Evolutionary conservation across 2,329 filamentous ascomycete species (phyloP), one percentile per base, ranked within the genome.

Genomic region (Ceratocystis albifundus): DNA sequence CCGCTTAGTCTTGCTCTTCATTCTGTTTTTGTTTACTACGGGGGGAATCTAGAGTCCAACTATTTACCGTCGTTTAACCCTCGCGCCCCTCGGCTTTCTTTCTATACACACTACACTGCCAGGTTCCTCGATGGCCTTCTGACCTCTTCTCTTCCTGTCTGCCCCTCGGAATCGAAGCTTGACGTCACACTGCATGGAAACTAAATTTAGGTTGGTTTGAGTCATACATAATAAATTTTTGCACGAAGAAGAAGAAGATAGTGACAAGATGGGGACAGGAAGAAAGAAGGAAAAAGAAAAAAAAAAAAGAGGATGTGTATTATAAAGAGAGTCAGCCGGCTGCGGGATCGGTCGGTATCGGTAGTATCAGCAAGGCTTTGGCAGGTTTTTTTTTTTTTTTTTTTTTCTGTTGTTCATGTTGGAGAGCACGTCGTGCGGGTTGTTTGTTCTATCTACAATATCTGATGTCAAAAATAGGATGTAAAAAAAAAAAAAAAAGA

Each of bases 161-260:
- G 36, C 36, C 36, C 55, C n/a, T 30, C 30, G 30, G 55, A 59
- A 28, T 30, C 17, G 25, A 30, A 53, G n/a, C 22, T 36, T 59
- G 55, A 59, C 55, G 55, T 59, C 55, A 59, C 55, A 36, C 55
- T 59, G 55, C 55, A 59, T 59, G 17, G 36, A 59, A 28, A 59
- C 32, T 61, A 61, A 41, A 45, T 41, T 62, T 62, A 44, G 59
- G 41, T 41, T 41, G 36, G 36, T 4, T 45, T 62, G 59, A 62
- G 59, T 62, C 59, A 62, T 62, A 62, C 32, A 41, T 20, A 17
- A 53, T 22, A 53, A 10, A 53, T 22, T 20, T 41, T 41, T 41
- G 36, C 36, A 41, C 36, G 36, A 41, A 41, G 36, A 41, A 41
- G 36, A 41, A 41, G 36, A 41, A 41, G 15, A 41, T 12, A 15